phyloP scores from a whole-genome alignment of 176 grass and related monocot genomes.

The Aegilops sharonensis region DNA sequence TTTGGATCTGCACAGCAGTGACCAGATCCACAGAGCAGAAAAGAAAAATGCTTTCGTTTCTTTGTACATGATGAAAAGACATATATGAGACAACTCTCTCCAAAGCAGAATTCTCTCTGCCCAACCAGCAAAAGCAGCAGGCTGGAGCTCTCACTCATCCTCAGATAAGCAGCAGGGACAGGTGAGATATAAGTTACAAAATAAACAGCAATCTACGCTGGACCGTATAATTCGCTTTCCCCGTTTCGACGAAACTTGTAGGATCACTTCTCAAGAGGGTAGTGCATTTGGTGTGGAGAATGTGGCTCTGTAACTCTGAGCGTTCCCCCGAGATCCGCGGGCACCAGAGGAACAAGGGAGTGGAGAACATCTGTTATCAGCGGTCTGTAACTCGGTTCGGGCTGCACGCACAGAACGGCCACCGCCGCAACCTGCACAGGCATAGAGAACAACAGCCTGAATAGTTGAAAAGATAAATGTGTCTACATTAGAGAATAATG shows the following conservation, averaged over 20 bases:
- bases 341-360: slow-evolving; percentile 91
- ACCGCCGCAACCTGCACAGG: slow-evolving; percentile 86
- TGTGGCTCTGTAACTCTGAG: slow-evolving; percentile 52
- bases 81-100: slow-evolving; percentile 15
- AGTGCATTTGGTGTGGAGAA: slow-evolving; percentile 34
- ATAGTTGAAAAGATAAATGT: slow-evolving; percentile 1
- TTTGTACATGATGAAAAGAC: slow-evolving; percentile 39
- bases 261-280: slow-evolving; percentile 27
- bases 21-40: slow-evolving; percentile 22
- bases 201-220: neutral
- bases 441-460: neutral
- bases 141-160: slow-evolving; percentile 28
- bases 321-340: slow-evolving; percentile 78
- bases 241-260: neutral
- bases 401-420: slow-evolving; percentile 85
- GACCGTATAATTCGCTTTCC: neutral
- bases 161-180: slow-evolving; percentile 2
- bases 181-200: slow-evolving; percentile 34
- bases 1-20: slow-evolving; percentile 24
- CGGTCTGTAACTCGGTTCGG: slow-evolving; percentile 94
- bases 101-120: slow-evolving; percentile 28
- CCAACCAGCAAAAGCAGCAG: slow-evolving; percentile 8
- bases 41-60: slow-evolving; percentile 7
- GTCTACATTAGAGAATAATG: neutral
- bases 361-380: slow-evolving; percentile 95